These are phyloP conservation scores for Sporothrix humicola DNA, from an alignment of 2,329 filamentous ascomycete species.

Conservation along the genomic window DNA sequence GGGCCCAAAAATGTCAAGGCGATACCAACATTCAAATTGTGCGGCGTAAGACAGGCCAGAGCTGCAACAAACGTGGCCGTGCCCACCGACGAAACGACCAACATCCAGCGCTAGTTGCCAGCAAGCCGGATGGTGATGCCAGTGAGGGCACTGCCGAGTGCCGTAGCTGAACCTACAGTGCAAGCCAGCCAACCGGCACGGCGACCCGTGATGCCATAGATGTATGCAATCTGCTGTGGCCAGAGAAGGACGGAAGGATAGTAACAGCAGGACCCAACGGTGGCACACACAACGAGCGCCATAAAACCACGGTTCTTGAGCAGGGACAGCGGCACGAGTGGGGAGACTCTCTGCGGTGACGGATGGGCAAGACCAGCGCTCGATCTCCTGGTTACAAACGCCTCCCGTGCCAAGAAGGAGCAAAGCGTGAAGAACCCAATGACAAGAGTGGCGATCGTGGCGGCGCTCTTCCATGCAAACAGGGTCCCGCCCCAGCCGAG, in stretches of 20 bases:
- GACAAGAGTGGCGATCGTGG: conserved; percentile 43
- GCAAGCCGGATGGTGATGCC: background rate
- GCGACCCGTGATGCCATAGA: conserved; percentile 37
- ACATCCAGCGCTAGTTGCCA: conserved; percentile 16
- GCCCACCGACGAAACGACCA: conserved; percentile 43
- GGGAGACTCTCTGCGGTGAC: conserved; percentile 35
- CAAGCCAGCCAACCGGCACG: conserved; percentile 23
- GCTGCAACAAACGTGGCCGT: conserved; percentile 40
- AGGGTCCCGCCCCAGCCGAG: conserved; percentile 52
- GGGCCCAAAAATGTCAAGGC: conserved; percentile 24
- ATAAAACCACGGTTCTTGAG: conserved; percentile 44
- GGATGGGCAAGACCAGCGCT: no score
- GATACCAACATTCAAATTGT: conserved; percentile 19
- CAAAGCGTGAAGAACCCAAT: conserved; percentile 40
- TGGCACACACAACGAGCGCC: conserved; percentile 45
- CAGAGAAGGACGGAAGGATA: conserved; percentile 48
- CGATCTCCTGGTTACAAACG: no score
- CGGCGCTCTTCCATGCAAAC: conserved; percentile 50
- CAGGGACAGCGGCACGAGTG: conserved; percentile 47
- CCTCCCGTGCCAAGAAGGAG: conserved; percentile 37
- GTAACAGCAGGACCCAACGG: conserved; percentile 45
- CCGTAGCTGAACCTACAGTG: background rate
- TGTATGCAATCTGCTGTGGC: conserved; percentile 45
- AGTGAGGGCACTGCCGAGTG: conserved; percentile 10
- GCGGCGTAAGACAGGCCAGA: background rate